A percentile compares a stretch with the other conserved stretches of the same genome.
phyloP scores from a whole-genome alignment of 176 grass and related monocot genomes.

The Aegilops sharonensis region DNA sequence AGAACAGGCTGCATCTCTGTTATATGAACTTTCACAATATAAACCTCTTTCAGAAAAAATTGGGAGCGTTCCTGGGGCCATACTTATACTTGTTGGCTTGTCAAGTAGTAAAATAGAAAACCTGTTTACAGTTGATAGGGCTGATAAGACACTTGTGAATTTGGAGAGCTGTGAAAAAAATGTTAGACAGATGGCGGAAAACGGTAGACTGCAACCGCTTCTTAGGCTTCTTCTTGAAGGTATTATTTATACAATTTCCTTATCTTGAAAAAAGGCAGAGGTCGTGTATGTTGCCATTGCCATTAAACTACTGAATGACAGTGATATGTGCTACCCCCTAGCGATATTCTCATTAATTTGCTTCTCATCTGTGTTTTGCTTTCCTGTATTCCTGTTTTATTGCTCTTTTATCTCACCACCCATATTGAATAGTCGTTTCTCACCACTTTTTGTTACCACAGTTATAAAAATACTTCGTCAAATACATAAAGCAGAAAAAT shows the following conservation, averaged over 20 bases:
- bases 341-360: background rate
- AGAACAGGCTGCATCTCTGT: constrained; percentile 75
- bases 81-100: constrained; percentile 92
- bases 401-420: background rate
- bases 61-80: constrained; percentile 72
- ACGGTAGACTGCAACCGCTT: constrained; percentile 82
- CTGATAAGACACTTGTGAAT: constrained; percentile 82
- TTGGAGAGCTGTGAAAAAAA: constrained; percentile 87
- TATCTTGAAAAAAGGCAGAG: background rate
- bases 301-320: background rate
- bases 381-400: background rate
- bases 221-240: constrained; percentile 92
- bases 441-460: background rate
- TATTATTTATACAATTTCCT: constrained; percentile 30
- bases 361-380: background rate
- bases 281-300: background rate
- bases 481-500: background rate
- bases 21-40: constrained; percentile 86
- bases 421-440: constrained; percentile 4
- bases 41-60: constrained; percentile 79
- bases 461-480: background rate
- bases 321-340: background rate
- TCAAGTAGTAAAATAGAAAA: constrained; percentile 88
- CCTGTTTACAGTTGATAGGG: constrained; percentile 55
- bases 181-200: constrained; percentile 99